These are phyloP conservation scores for Eucalyptus globulus DNA, from an alignment of 345 rosid species.

Conservation along the genomic window DNA sequence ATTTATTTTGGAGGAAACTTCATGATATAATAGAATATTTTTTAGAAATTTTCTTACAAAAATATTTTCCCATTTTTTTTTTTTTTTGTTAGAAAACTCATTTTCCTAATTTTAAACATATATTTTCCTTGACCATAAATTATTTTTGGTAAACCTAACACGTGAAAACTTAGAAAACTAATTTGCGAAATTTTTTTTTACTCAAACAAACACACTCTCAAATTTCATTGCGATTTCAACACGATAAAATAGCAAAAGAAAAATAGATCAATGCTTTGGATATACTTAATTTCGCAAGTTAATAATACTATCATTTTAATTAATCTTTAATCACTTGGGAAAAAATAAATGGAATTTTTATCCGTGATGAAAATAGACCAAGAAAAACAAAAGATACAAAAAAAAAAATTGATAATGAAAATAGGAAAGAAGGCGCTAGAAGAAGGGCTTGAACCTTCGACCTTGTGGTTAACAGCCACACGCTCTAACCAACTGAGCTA, in stretches of 20 bases:
- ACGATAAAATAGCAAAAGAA: neutral
- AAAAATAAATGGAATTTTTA: neutral
- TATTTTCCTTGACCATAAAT: too few species aligned
- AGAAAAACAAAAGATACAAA: neutral
- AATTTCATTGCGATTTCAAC: neutral
- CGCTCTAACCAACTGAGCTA: conserved; percentile 95
- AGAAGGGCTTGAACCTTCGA: conserved; percentile 13
- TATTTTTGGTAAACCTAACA: too few species aligned
- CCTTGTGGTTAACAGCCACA: conserved; percentile 82
- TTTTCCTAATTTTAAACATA: too few species aligned
- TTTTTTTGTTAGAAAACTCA: too few species aligned
- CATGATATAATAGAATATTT: too few species aligned
- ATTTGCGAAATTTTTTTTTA: neutral
- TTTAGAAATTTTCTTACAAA: too few species aligned
- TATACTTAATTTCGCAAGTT: neutral
- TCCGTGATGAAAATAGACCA: neutral
- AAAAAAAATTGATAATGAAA: too few species aligned
- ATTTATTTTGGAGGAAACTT: too few species aligned
- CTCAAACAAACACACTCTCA: neutral
- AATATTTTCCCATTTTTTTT: too few species aligned
- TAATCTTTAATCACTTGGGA: neutral
- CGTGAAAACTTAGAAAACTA: neutral
- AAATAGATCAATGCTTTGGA: neutral
- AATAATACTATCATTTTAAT: neutral
- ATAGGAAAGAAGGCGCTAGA: neutral